Percentiles rank a stretch among this genome's conserved stretches.
phyloP scores from a whole-genome alignment of 108 stramenopile species.

The Fragilaria radians region DNA sequence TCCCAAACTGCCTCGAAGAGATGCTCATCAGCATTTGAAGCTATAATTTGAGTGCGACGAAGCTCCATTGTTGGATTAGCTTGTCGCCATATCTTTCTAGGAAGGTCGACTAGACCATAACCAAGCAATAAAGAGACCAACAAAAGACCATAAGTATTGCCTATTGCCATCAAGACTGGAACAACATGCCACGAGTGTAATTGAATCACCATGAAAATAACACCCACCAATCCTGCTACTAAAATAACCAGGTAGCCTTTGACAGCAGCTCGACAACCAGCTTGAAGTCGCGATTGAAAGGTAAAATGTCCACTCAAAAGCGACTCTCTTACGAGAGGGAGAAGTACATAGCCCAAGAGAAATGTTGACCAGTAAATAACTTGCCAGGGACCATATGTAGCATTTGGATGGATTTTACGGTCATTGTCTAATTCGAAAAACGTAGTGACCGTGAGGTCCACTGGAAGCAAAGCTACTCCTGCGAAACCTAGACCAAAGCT shows the following conservation, averaged over 20 bases:
- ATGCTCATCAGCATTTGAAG: conserved; percentile 45
- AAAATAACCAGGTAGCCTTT: conserved; percentile 10
- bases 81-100: conserved; percentile 61
- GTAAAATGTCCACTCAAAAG: conserved; percentile 65
- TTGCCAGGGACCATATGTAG: conserved; percentile 37
- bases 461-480: conserved; percentile 34
- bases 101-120: conserved; percentile 72
- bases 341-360: conserved; percentile 60
- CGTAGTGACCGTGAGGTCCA: conserved; percentile 27
- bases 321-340: conserved; percentile 52
- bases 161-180: conserved; percentile 69
- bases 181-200: conserved; percentile 24
- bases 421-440: conserved; percentile 3
- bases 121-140: conserved; percentile 68
- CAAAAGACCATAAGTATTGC: conserved; percentile 82
- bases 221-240: conserved; percentile 16
- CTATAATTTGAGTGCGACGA: conserved; percentile 44
- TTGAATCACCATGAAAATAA: conserved; percentile 34
- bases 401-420: conserved; percentile 14
- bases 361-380: conserved; percentile 75
- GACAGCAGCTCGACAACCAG: conserved; percentile 24
- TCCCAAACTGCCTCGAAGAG: conserved; percentile 56
- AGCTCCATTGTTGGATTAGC: conserved; percentile 47
- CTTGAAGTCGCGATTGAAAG: conserved; percentile 28
- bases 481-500: conserved; percentile 34